These are phyloP conservation scores for Dacryopinax primogenitus DNA, from an alignment of 768 basidiomycete species.

Conservation along the genomic window DNA sequence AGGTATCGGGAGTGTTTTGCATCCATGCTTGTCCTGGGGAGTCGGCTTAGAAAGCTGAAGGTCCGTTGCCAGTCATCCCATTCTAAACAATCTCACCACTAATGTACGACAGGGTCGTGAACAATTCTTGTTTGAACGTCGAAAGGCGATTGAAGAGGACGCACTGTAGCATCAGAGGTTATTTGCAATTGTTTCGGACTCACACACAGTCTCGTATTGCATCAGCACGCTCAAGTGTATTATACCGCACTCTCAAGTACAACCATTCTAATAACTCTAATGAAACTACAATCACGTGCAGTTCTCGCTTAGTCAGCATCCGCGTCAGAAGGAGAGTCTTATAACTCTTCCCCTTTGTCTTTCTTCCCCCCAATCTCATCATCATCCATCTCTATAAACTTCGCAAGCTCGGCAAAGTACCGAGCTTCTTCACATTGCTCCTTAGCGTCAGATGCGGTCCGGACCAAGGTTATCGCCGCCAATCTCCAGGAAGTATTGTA, in stretches of 20 bases:
- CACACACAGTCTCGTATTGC: background rate
- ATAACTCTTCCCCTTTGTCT: no score
- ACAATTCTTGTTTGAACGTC: slow-evolving; percentile 11
- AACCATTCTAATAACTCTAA: background rate
- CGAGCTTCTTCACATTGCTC: background rate
- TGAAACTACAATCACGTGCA: background rate
- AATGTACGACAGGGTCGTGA: slow-evolving; percentile 8
- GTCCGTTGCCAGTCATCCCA: background rate
- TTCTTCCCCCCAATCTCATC: no score
- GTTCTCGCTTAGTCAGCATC: no score
- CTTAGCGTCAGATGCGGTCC: no score
- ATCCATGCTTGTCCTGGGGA: slow-evolving; percentile 12
- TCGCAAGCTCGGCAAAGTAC: background rate
- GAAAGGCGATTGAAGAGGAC: background rate
- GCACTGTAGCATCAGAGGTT: background rate
- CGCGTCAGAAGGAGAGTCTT: no score
- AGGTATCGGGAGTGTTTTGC: slow-evolving; percentile 16
- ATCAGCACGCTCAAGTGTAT: background rate
- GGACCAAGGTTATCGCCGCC: slow-evolving; percentile 1
- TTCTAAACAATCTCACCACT: background rate
- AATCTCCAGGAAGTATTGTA: background rate
- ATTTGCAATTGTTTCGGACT: background rate
- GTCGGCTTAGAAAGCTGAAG: slow-evolving; percentile 14
- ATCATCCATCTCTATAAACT: background rate
- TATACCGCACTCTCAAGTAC: background rate